phyloP scores from a whole-genome alignment of 2,329 filamentous ascomycete species.

The Colletotrichum cordylinicola region DNA sequence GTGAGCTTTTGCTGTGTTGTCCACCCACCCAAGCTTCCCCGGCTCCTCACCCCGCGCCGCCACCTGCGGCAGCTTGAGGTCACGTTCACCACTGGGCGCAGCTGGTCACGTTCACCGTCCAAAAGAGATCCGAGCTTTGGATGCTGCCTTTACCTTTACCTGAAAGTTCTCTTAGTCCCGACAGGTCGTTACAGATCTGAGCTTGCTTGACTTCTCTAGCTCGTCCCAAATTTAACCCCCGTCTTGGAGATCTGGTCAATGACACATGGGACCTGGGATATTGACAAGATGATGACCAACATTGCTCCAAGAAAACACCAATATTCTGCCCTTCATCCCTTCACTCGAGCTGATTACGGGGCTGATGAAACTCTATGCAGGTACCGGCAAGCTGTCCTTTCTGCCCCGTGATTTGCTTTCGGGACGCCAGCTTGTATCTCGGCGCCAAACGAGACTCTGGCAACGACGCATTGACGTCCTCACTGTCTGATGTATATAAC shows the following conservation, averaged over 20 bases:
- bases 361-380: conserved; percentile 1
- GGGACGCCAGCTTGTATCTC: neutral
- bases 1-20: neutral
- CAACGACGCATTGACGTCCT: neutral
- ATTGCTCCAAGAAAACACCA: neutral
- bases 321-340: neutral
- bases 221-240: neutral
- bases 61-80: conserved; percentile 1
- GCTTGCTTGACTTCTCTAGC: neutral
- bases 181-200: neutral
- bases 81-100: conserved; percentile 11
- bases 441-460: neutral
- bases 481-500: neutral
- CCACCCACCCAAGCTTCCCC: neutral
- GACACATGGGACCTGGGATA: neutral
- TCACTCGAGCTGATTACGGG: neutral
- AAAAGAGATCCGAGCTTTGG: neutral
- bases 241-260: neutral
- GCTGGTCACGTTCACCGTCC: conserved; percentile 12
- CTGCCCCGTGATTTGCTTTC: neutral
- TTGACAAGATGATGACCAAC: neutral
- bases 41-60: neutral
- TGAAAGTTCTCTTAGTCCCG: neutral
- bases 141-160: neutral
- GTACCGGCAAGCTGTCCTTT: neutral